phyloP scores from a whole-genome alignment of 73 alveolate species.

The Paramecium tetraurelia region DNA sequence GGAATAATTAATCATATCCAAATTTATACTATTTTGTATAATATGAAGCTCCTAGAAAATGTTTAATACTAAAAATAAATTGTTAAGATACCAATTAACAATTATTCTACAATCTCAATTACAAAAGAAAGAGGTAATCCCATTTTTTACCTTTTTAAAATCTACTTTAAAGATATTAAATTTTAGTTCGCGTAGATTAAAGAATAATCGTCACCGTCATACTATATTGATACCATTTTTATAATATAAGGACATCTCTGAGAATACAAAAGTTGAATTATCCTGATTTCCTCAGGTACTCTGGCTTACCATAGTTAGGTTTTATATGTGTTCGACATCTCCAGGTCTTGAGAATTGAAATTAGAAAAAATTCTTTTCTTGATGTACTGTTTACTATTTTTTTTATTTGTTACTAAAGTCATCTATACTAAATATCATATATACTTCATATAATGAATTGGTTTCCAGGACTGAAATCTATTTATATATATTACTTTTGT shows the following conservation, averaged over 20 bases:
- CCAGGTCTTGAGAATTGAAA: neutral
- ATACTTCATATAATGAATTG: neutral
- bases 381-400: neutral
- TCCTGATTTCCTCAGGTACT: neutral
- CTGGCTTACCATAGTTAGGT: neutral
- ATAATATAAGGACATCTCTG: neutral
- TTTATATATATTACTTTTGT: neutral
- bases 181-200: neutral
- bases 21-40: neutral
- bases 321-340: neutral
- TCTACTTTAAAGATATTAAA: neutral
- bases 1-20: neutral
- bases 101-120: neutral
- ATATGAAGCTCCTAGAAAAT: neutral
- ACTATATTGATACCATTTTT: neutral
- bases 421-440: neutral
- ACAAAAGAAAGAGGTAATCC: neutral
- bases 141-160: neutral
- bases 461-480: neutral
- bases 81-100: neutral
- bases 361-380: neutral
- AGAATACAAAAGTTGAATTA: neutral
- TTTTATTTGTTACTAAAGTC: neutral
- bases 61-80: neutral
- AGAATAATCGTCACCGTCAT: neutral